Base-by-base conservation (phyloP, 306 rosid genomes). In the Carpinus viminea region DNA sequence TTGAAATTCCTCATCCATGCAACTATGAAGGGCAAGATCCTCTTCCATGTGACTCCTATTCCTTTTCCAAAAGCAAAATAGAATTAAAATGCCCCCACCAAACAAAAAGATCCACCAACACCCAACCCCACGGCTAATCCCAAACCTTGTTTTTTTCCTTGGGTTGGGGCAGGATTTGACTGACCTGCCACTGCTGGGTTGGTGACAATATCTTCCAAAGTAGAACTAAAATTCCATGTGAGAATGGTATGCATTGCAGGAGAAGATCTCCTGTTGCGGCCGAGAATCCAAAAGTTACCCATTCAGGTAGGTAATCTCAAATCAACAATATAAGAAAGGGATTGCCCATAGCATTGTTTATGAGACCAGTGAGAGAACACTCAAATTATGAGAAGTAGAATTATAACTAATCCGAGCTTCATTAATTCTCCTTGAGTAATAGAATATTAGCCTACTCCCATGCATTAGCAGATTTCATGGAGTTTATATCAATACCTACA, bases 401-500 rank as follows among this genome's bases (percentile, higher is more conserved):
- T 83, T 57, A 34, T 87, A 89, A 71, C 7, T 66, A 41, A 87
- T 79, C 83, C 60, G 74, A 70, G 74, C 89, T 11, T 85, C 72
- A 45, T 71, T 80, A 68, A 4, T 57, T 38, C n/a, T 76, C 86
- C 89, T 3, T 55, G 20, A 57, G 0, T 60, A 12, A 61, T 61
- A 4, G 45, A 45, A 80, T 73, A 56, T 47, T n/a, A n/a, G n/a
- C n/a, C n/a, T 54, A 65, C 80, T 47, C 45, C 87, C 89, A 89
- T 55, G 77, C 43, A 66, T 73, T 66, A 76, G 80, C 61, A 4
- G 88, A 89, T 2, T 0, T 2, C 83, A 86, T 9, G 5, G 92
- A 86, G 43, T 71, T 82, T 41, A 84, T 62, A 61, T 88, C 64
- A 17, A 90, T 82, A 18, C 91, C 93, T 7, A 85, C 90, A 76